Percentiles rank a stretch among this genome's conserved stretches.
These are phyloP conservation scores for Nakazawaea ernobii DNA, from an alignment of 805 yeast genomes.

Conservation along the genomic window DNA sequence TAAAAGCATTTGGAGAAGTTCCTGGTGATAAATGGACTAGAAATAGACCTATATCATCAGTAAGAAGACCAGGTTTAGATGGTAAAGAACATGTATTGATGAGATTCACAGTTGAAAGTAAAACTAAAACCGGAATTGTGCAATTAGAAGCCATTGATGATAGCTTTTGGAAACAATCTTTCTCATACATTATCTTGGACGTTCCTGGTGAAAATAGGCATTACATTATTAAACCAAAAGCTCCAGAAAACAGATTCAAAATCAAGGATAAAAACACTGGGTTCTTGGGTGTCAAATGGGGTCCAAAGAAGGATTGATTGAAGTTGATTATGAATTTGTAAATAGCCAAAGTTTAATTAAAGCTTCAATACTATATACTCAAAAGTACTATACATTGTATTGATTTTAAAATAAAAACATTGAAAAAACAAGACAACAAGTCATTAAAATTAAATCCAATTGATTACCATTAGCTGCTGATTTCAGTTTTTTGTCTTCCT, in stretches of 20 bases:
- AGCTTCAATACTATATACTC: too few species aligned
- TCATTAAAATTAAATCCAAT: too few species aligned
- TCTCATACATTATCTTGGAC: constrained; percentile 69
- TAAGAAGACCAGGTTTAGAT: constrained; percentile 59
- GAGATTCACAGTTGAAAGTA: constrained; percentile 83
- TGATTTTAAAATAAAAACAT: too few species aligned
- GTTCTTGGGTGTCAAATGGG: constrained; percentile 83
- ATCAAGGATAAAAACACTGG: constrained; percentile 36
- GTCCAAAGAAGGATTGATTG: constrained; percentile 52
- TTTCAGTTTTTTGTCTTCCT: neutral
- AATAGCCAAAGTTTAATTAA: too few species aligned
- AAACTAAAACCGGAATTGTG: constrained; percentile 58
- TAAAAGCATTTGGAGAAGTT: constrained; percentile 81
- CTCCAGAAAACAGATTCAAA: constrained; percentile 36
- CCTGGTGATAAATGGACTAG: constrained; percentile 76
- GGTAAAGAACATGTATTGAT: constrained; percentile 78
- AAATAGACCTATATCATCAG: constrained; percentile 75
- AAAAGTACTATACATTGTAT: too few species aligned
- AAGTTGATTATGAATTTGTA: too few species aligned
- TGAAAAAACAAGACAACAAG: too few species aligned
- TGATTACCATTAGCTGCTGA: constrained; percentile 15
- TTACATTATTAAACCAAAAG: constrained; percentile 61
- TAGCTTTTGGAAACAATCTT: constrained; percentile 59
- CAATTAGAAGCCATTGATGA: constrained; percentile 76
- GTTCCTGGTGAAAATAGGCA: constrained; percentile 65